These are phyloP conservation scores for Sclerotinia sclerotiorum DNA, from an alignment of 2,329 filamentous ascomycete genomes.

Conservation along the genomic window DNA sequence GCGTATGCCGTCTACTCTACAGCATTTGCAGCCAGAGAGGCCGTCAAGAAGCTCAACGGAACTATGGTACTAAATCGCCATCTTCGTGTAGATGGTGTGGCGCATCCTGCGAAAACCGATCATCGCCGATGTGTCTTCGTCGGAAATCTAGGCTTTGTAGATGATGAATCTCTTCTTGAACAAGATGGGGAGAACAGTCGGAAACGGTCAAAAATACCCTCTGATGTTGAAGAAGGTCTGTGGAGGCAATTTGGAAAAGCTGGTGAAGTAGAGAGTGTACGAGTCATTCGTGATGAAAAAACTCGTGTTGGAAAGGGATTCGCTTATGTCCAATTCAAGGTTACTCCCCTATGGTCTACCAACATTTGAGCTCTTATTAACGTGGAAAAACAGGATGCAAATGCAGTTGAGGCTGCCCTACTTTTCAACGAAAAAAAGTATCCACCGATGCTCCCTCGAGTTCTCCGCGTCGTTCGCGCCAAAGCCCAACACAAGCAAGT, in stretches of 20 bases:
- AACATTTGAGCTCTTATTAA: neutral
- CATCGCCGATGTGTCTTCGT: conserved; percentile 93
- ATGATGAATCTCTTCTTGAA: conserved; percentile 75
- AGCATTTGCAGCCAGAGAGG: conserved; percentile 70
- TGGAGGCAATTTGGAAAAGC: conserved; percentile 78
- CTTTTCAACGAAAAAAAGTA: conserved; percentile 88
- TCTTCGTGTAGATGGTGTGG: conserved; percentile 84
- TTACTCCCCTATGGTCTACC: conserved; percentile 40
- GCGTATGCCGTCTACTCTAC: conserved; percentile 90
- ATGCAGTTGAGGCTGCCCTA: conserved; percentile 86
- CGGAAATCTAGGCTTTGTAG: conserved; percentile 93
- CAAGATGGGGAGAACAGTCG: conserved; percentile 67
- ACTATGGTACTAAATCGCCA: conserved; percentile 82
- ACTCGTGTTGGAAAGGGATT: conserved; percentile 96
- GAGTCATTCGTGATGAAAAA: conserved; percentile 83
- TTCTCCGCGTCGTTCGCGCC: conserved; percentile 81
- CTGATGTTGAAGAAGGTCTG: conserved; percentile 89
- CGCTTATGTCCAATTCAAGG: conserved; percentile 93
- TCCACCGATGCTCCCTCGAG: conserved; percentile 87
- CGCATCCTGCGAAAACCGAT: conserved; percentile 79
- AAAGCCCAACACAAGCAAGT: conserved; percentile 44
- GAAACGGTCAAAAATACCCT: conserved; percentile 71
- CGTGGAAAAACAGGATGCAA: conserved; percentile 60
- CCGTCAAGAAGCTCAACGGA: conserved; percentile 77
- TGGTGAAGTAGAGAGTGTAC: conserved; percentile 87